A percentile compares a stretch with the other conserved stretches of the same genome.
Evolutionary conservation across 768 basidiomycete species (phyloP).

Genomic region (Flagelloscypha sp.): DNA sequence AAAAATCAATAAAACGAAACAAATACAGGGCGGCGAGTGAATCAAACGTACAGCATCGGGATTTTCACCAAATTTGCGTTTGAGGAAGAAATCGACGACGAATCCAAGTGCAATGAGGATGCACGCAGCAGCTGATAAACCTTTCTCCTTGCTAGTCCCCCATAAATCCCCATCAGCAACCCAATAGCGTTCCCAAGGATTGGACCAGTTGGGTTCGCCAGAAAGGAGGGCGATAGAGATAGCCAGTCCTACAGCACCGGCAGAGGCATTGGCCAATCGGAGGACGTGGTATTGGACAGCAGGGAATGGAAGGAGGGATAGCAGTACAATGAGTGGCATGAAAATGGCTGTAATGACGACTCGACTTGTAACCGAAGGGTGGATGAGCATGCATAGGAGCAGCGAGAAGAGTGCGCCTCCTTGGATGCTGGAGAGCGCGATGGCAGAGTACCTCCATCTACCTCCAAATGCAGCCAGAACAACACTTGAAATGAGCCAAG

Average conservation of each 20-base stretch:
- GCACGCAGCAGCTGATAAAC: constrained; percentile 48
- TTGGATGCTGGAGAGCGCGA: constrained; percentile 38
- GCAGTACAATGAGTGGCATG: constrained; percentile 27
- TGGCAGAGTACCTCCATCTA: constrained; percentile 45
- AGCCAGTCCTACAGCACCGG: constrained; percentile 50
- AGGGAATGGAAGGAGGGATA: constrained; percentile 38
- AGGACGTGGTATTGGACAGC: constrained; percentile 37
- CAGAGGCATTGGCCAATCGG: constrained; percentile 42
- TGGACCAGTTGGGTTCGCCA: constrained; percentile 43
- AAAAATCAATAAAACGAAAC: not conserved
- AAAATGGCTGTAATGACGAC: constrained; percentile 32
- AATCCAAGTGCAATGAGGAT: constrained; percentile 42
- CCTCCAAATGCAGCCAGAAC: constrained; percentile 42
- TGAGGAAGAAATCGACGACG: constrained; percentile 47
- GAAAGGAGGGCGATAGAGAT: constrained; percentile 47
- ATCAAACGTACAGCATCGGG: constrained; percentile 49
- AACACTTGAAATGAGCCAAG: constrained; percentile 50
- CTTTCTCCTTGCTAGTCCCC: constrained; percentile 50
- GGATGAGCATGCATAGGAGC: constrained; percentile 45
- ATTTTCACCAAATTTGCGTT: constrained; percentile 50
- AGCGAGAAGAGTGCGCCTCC: constrained; percentile 46
- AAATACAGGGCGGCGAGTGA: not conserved
- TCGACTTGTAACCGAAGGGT: constrained; percentile 43
- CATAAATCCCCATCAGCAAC: constrained; percentile 36
- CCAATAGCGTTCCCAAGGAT: constrained; percentile 59